These are phyloP conservation scores for Oryza coarctata DNA, from an alignment of 176 grass and related monocot species.

Conservation along the genomic window DNA sequence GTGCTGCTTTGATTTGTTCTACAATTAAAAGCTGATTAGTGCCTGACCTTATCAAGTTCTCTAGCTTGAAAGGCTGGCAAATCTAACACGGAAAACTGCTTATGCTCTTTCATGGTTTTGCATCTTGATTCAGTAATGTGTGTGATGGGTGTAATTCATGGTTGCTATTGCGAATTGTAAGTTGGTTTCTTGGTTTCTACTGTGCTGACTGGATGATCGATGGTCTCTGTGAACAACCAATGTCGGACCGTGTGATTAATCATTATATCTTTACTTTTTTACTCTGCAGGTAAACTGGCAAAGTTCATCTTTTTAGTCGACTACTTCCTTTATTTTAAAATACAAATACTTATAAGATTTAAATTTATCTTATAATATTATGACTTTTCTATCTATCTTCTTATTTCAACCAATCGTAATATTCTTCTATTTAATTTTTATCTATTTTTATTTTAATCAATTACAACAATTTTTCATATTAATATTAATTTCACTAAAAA, in stretches of 20 bases:
- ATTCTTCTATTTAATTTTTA: no score
- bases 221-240: conserved; percentile 16
- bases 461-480: no score
- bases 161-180: conserved; percentile 8
- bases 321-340: no score
- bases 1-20: no score
- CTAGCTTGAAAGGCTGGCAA: not conserved
- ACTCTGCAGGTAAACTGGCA: conserved; percentile 11
- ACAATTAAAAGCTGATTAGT: not conserved
- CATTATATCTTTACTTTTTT: conserved; percentile 1
- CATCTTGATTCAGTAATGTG: not conserved
- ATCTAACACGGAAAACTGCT: not conserved
- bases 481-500: no score
- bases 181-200: not conserved
- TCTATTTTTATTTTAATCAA: no score
- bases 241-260: not conserved
- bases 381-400: no score
- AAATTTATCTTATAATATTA: no score
- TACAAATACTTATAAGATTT: no score
- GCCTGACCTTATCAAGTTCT: not conserved
- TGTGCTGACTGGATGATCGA: conserved; percentile 30
- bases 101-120: not conserved
- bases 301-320: conserved; percentile 20
- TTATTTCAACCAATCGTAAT: no score
- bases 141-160: not conserved